Evolutionary conservation across 129 eudicot species (phyloP).

Genomic region (Tagetes erecta): DNA sequence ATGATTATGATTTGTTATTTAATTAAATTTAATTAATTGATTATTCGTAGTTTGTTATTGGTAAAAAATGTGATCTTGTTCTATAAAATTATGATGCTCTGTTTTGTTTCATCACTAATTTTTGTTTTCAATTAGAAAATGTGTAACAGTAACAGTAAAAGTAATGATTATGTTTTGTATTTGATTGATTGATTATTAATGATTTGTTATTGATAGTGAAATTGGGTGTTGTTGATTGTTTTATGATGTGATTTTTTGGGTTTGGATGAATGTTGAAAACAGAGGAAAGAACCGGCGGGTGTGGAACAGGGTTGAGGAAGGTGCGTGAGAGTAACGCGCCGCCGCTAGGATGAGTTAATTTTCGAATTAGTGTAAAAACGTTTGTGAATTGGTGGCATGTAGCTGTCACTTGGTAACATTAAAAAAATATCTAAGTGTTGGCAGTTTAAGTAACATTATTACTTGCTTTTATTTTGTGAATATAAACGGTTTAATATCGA

Average conservation of each 20-base stretch:
- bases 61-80: neutral
- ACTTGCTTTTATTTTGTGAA: slow-evolving; percentile 8
- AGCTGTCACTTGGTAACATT: slow-evolving; percentile 30
- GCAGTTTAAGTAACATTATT: slow-evolving; percentile 10
- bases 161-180: too few species aligned
- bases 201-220: neutral
- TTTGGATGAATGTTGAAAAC: neutral
- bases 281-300: neutral
- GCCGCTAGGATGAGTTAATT: neutral
- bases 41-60: too few species aligned
- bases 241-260: neutral
- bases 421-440: slow-evolving; percentile 3
- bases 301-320: neutral
- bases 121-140: too few species aligned
- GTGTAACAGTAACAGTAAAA: too few species aligned
- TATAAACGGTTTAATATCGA: neutral
- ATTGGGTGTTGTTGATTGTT: neutral
- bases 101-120: neutral
- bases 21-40: neutral
- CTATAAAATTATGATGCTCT: neutral
- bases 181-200: slow-evolving; percentile 23
- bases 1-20: slow-evolving; percentile 17
- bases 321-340: neutral
- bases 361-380: slow-evolving; percentile 10
- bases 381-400: slow-evolving; percentile 23